Percentiles rank a stretch among this genome's conserved stretches.
Evolutionary conservation across 495 filamentous ascomycete species (phyloP).

Genomic region (Penicillium antarcticum): DNA sequence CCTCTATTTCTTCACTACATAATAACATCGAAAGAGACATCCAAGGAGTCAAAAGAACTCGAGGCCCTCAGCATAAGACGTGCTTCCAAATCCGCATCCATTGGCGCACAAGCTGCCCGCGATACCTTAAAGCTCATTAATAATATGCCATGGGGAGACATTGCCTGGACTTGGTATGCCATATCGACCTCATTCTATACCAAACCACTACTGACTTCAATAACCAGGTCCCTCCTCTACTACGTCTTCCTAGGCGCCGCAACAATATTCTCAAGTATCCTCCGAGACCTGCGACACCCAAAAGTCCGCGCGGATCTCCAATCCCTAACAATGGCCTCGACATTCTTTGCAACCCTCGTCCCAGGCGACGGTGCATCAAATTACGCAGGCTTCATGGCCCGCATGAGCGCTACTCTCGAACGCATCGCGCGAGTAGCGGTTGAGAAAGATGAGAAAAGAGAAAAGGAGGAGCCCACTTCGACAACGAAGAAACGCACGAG

Average conservation of each 20-base stretch:
- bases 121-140: slow-evolving; percentile 87
- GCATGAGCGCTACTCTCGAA: slow-evolving; percentile 85
- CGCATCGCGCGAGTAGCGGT: slow-evolving; percentile 83
- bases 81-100: slow-evolving; percentile 60
- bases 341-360: slow-evolving; percentile 75
- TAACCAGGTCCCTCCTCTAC: slow-evolving; percentile 80
- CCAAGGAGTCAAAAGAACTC: slow-evolving; percentile 6
- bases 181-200: neutral
- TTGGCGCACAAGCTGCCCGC: slow-evolving; percentile 84
- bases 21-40: slow-evolving; percentile 19
- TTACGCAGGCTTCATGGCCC: slow-evolving; percentile 84
- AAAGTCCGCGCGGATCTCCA: slow-evolving; percentile 79
- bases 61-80: slow-evolving; percentile 50
- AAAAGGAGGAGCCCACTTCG: slow-evolving; percentile 9
- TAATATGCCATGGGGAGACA: slow-evolving; percentile 91
- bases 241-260: slow-evolving; percentile 91
- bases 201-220: slow-evolving; percentile 3
- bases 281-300: slow-evolving; percentile 81
- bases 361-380: slow-evolving; percentile 62
- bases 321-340: slow-evolving; percentile 83
- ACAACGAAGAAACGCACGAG: slow-evolving; percentile 5
- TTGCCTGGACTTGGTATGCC: slow-evolving; percentile 86
- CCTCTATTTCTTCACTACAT: slow-evolving; percentile 89
- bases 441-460: slow-evolving; percentile 71
- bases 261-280: slow-evolving; percentile 88